Conservation (phyloP, 345 rosid genomes). For the Raphanus sativus region DNA sequence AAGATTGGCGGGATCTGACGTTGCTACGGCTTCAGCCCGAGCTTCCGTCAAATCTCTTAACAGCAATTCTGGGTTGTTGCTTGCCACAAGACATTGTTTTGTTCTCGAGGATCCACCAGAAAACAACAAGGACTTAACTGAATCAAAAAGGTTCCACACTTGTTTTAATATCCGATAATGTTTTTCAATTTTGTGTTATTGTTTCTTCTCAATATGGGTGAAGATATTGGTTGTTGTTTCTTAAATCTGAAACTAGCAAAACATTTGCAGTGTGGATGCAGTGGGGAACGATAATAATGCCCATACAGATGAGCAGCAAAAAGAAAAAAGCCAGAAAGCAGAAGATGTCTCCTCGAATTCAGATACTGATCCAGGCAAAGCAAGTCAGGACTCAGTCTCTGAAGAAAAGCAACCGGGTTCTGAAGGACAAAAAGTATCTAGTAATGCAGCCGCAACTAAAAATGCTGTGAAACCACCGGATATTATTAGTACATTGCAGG, state of each 20-base stretch:
- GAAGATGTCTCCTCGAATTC: slow-evolving; percentile 36
- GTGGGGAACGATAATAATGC: slow-evolving; percentile 29
- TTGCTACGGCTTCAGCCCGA: slow-evolving; percentile 71
- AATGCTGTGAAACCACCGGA: slow-evolving; percentile 41
- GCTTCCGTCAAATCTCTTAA: slow-evolving; percentile 64
- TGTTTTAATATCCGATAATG: neutral
- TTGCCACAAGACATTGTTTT: slow-evolving; percentile 86
- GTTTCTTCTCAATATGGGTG: slow-evolving; percentile 11
- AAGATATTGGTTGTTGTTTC: slow-evolving; percentile 16
- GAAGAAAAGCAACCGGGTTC: slow-evolving; percentile 48
- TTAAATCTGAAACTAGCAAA: slow-evolving; percentile 39
- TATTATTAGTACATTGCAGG: slow-evolving; percentile 26
- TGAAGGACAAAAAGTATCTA: slow-evolving; percentile 24
- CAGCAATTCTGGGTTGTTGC: slow-evolving; percentile 59
- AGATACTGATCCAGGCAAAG: slow-evolving; percentile 39
- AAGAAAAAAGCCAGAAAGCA: slow-evolving; percentile 40
- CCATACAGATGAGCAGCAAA: slow-evolving; percentile 40
- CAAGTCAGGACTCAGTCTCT: slow-evolving; percentile 42
- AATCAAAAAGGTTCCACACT: slow-evolving; percentile 51
- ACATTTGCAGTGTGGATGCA: slow-evolving; percentile 53
- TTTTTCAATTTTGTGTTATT: slow-evolving; percentile 4
- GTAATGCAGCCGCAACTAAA: slow-evolving; percentile 40
- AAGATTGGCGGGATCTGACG: slow-evolving; percentile 61
- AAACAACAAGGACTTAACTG: slow-evolving; percentile 52
- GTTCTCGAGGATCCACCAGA: slow-evolving; percentile 89